Evolutionary conservation across 306 rosid genomes (phyloP).

Genomic region (Styphnolobium japonicum): DNA sequence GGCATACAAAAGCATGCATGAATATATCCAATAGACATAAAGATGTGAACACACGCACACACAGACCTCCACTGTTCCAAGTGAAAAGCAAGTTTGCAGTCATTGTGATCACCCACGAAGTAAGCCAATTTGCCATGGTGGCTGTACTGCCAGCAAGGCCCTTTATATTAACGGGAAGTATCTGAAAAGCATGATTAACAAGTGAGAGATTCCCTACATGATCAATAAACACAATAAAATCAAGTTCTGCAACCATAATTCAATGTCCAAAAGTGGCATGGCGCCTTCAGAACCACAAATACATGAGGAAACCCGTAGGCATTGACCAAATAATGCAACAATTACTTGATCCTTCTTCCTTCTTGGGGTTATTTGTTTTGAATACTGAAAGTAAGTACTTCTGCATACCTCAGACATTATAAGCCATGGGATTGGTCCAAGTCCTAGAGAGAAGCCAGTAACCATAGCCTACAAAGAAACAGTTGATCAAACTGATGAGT

Average conservation of each 20-base stretch:
- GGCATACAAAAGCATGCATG: background rate
- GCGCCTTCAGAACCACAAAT: slow-evolving; percentile 13
- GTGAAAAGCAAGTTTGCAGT: slow-evolving; percentile 76
- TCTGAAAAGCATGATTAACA: slow-evolving; percentile 46
- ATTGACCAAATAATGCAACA: slow-evolving; percentile 2
- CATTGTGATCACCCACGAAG: slow-evolving; percentile 60
- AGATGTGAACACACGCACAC: background rate
- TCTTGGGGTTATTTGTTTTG: background rate
- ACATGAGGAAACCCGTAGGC: background rate
- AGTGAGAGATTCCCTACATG: background rate
- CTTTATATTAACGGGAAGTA: slow-evolving; percentile 75
- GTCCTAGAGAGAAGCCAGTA: slow-evolving; percentile 68
- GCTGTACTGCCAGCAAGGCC: slow-evolving; percentile 82
- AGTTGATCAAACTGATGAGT: slow-evolving; percentile 11
- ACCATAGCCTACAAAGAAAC: slow-evolving; percentile 50
- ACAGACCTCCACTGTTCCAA: slow-evolving; percentile 75
- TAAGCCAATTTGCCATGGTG: slow-evolving; percentile 68
- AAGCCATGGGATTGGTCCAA: slow-evolving; percentile 90
- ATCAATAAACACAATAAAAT: background rate
- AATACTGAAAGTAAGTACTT: background rate
- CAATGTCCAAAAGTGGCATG: slow-evolving; percentile 4
- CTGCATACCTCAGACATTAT: slow-evolving; percentile 83
- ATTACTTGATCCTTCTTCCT: background rate
- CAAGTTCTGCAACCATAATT: background rate
- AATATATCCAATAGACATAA: background rate